A percentile compares a stretch with the other conserved stretches of the same genome.
These are phyloP conservation scores for Atkinsonella texensis DNA, from an alignment of 2,329 filamentous ascomycete species.

Conservation along the genomic window DNA sequence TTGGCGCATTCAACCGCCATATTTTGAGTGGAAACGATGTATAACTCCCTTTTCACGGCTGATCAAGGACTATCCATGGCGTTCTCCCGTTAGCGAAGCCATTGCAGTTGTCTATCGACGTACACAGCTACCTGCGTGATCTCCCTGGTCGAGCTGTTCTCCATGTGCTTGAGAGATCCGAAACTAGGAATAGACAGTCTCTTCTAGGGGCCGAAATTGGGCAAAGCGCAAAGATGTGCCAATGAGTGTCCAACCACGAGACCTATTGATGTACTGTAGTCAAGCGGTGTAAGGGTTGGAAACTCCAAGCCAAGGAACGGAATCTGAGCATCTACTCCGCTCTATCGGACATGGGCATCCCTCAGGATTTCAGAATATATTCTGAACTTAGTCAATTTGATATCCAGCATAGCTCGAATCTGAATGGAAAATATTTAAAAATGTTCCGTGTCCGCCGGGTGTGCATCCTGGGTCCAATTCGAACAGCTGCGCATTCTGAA, in stretches of 20 bases:
- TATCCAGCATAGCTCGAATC: no score
- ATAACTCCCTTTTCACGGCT: conserved; percentile 25
- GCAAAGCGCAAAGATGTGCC: not conserved
- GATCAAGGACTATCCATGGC: conserved; percentile 19
- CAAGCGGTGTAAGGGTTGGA: no score
- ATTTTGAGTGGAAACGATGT: conserved; percentile 25
- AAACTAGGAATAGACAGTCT: not conserved
- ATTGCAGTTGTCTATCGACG: not conserved
- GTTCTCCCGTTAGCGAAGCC: not conserved
- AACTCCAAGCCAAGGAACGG: not conserved
- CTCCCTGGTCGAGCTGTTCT: not conserved
- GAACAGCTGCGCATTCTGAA: no score
- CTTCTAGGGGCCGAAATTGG: not conserved
- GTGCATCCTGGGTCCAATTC: no score
- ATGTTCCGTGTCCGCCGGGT: no score
- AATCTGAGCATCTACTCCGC: not conserved
- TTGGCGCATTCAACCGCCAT: conserved; percentile 19
- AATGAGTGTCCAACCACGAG: no score
- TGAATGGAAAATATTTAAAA: no score
- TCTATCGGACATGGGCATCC: no score
- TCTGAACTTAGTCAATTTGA: no score
- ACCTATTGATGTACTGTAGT: no score
- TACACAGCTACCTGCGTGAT: not conserved
- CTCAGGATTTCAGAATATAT: no score
- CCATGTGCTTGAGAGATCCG: not conserved